Evolutionary conservation across 768 basidiomycete genomes (phyloP).

Genomic region (Amanita pseudoporphyria): DNA sequence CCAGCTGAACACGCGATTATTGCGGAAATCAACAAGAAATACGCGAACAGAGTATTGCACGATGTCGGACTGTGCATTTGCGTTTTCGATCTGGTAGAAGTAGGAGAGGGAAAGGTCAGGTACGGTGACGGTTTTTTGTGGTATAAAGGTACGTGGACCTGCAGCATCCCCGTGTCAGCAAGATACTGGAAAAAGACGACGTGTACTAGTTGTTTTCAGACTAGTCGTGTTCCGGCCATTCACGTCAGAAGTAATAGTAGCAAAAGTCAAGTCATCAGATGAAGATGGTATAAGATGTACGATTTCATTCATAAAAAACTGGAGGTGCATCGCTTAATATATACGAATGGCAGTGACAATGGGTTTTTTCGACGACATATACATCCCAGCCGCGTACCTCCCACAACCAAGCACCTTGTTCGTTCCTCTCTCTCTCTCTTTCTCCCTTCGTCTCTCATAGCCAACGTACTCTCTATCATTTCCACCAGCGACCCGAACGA

Average conservation of each 20-base stretch:
- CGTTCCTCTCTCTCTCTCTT: constrained; percentile 15
- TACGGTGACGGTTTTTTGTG: constrained; percentile 94
- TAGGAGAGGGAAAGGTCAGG: constrained; percentile 85
- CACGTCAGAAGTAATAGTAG: constrained; percentile 79
- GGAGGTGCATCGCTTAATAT: neutral
- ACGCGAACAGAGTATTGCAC: constrained; percentile 85
- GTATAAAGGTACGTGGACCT: constrained; percentile 74
- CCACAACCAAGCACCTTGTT: constrained; percentile 79
- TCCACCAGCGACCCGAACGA: constrained; percentile 64
- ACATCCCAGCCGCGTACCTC: constrained; percentile 69
- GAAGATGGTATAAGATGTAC: constrained; percentile 76
- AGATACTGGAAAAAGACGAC: no score
- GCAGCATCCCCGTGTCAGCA: no score
- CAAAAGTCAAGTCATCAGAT: constrained; percentile 81
- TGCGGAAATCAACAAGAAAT: constrained; percentile 89
- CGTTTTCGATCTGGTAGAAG: constrained; percentile 79
- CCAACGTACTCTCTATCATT: constrained; percentile 1
- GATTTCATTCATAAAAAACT: constrained; percentile 17
- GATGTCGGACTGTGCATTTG: constrained; percentile 89
- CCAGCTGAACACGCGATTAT: constrained; percentile 73
- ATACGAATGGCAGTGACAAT: constrained; percentile 49
- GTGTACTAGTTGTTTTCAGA: constrained; percentile 88
- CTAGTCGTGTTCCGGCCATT: constrained; percentile 91
- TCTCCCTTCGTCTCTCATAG: neutral
- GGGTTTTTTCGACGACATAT: constrained; percentile 93